Evolutionary conservation across 345 rosid species (phyloP).

Genomic region (Fremontodendron californicum): DNA sequence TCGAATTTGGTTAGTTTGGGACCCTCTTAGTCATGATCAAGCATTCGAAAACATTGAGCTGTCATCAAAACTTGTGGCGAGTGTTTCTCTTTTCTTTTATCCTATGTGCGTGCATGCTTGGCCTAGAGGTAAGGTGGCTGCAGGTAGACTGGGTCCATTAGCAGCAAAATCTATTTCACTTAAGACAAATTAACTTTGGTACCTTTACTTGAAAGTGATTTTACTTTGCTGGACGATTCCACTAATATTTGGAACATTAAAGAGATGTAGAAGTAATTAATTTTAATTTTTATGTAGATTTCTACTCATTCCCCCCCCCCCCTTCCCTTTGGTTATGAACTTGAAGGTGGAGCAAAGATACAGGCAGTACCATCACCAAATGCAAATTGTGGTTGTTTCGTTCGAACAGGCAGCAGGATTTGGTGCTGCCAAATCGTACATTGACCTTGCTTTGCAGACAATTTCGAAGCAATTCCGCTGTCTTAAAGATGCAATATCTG

Average conservation of each 20-base stretch:
- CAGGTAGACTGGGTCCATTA: background rate
- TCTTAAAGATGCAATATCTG: conserved; percentile 59
- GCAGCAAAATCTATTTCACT: background rate
- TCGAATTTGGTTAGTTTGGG: conserved; percentile 10
- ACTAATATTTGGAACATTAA: background rate
- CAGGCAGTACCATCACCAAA: conserved; percentile 63
- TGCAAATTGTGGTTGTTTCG: conserved; percentile 47
- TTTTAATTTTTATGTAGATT: background rate
- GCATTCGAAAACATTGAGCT: conserved; percentile 5
- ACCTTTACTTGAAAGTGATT: background rate
- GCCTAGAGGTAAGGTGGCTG: background rate
- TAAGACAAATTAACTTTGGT: background rate
- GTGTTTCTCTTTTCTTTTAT: background rate
- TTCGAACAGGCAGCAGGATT: conserved; percentile 65
- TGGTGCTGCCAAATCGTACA: conserved; percentile 62
- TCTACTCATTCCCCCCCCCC: background rate
- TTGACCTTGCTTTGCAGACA: conserved; percentile 57
- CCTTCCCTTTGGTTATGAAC: background rate
- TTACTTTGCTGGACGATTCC: background rate
- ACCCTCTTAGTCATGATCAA: background rate
- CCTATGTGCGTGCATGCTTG: background rate
- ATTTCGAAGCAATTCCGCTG: conserved; percentile 71
- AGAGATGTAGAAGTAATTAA: background rate
- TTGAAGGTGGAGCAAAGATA: conserved; percentile 65
- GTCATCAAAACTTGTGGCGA: background rate